A percentile compares a stretch with the other conserved stretches of the same genome.
Evolutionary conservation across 2,329 filamentous ascomycete species (phyloP).

Genomic region (Stromatinia cepivora): DNA sequence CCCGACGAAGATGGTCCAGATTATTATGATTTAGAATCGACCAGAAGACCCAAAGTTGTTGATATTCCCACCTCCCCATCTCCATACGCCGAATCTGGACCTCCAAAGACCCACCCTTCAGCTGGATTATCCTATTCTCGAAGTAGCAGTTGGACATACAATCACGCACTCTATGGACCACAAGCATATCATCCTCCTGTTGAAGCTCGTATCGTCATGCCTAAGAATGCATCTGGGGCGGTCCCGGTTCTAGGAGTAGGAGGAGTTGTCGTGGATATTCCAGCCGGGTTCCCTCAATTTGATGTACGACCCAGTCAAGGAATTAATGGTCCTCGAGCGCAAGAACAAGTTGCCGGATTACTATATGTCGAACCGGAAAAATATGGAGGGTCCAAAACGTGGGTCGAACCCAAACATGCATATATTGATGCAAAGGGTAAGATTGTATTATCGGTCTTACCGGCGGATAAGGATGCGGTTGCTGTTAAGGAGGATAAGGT

Average conservation of each 20-base stretch:
- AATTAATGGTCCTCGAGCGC: neutral
- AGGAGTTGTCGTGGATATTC: conserved; percentile 38
- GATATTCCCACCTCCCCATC: conserved; percentile 40
- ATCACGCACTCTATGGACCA: conserved; percentile 62
- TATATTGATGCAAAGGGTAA: conserved; percentile 38
- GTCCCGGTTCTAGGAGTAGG: conserved; percentile 37
- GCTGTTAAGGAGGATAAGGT: conserved; percentile 36
- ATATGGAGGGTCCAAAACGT: conserved; percentile 39
- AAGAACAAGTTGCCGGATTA: conserved; percentile 28
- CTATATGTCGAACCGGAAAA: conserved; percentile 36
- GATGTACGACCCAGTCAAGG: conserved; percentile 1
- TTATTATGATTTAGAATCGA: neutral
- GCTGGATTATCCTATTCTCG: conserved; percentile 63
- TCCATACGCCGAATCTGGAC: conserved; percentile 49
- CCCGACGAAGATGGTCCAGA: neutral
- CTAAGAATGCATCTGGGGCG: conserved; percentile 43
- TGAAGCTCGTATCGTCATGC: conserved; percentile 56
- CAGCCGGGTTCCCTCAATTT: conserved; percentile 21
- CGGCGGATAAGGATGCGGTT: conserved; percentile 35
- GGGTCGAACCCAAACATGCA: conserved; percentile 36
- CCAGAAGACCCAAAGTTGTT: neutral
- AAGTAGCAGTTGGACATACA: conserved; percentile 54
- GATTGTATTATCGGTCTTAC: conserved; percentile 33
- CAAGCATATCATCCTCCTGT: conserved; percentile 54
- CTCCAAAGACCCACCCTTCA: conserved; percentile 63